A percentile compares a stretch with the other conserved stretches of the same genome.
Conservation (phyloP, 768 basidiomycete genomes). For the Hebeloma cylindrosporum region DNA sequence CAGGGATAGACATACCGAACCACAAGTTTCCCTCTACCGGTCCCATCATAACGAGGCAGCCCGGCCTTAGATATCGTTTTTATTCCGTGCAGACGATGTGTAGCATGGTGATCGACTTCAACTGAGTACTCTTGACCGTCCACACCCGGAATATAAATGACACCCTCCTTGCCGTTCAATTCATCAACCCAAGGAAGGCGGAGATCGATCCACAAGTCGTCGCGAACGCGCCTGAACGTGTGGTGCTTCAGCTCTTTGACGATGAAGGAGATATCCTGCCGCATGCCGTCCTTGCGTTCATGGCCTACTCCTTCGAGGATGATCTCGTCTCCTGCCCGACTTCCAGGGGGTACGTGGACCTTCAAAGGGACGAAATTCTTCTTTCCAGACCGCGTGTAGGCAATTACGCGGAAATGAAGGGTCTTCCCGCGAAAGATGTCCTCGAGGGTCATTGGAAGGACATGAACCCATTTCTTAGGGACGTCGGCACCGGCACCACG, state of each 20-base stretch:
- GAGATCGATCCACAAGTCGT: conserved; percentile 51
- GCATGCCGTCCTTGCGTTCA: conserved; percentile 53
- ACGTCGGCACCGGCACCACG: conserved; percentile 29
- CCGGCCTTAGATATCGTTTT: conserved; percentile 50
- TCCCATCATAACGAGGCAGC: conserved; percentile 49
- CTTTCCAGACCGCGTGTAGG: conserved; percentile 45
- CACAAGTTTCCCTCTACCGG: conserved; percentile 23
- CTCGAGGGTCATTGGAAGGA: conserved; percentile 54
- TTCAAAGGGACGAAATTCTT: conserved; percentile 50
- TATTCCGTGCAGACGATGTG: conserved; percentile 43
- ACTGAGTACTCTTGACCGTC: conserved; percentile 51
- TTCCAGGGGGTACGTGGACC: conserved; percentile 54
- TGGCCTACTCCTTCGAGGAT: conserved; percentile 53
- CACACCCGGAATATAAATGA: conserved; percentile 49
- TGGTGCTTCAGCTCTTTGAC: conserved; percentile 54
- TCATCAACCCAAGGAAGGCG: conserved; percentile 55
- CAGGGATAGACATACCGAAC: conserved; percentile 25
- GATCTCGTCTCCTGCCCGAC: conserved; percentile 54
- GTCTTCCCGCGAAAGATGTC: conserved; percentile 53
- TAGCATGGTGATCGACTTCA: conserved; percentile 44
- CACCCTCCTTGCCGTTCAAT: conserved; percentile 43
- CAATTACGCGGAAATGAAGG: conserved; percentile 53
- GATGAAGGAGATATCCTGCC: conserved; percentile 62
- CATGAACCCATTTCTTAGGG: conserved; percentile 40
- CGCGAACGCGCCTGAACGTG: conserved; percentile 47